Percentiles rank a stretch among this genome's conserved stretches.
Conservation (phyloP, 2,329 filamentous ascomycete genomes). For the Botrytis deweyae region DNA sequence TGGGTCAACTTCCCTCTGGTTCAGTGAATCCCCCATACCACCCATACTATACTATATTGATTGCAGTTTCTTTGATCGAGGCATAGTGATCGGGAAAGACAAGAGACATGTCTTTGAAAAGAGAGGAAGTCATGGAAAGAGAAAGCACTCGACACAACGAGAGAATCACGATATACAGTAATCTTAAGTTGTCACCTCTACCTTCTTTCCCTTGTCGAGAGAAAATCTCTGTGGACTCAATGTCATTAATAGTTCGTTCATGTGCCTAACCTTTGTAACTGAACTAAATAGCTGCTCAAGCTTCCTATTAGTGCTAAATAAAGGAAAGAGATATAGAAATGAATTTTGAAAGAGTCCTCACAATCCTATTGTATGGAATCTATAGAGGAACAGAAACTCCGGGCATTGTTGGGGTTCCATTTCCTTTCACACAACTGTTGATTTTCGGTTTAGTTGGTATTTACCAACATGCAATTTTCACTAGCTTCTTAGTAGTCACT, state of each 20-base stretch:
- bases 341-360: neutral
- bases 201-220: neutral
- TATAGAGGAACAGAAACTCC: neutral
- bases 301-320: neutral
- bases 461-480: neutral
- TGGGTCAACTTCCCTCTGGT: neutral
- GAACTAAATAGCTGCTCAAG: neutral
- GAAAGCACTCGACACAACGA: neutral
- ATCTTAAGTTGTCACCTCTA: neutral
- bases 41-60: neutral
- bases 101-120: neutral
- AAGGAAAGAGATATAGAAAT: neutral
- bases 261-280: neutral
- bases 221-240: neutral
- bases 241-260: neutral
- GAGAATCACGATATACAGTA: neutral
- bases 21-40: fast-evolving
- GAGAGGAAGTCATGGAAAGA: neutral
- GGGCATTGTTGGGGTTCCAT: no score
- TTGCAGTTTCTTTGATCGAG: neutral
- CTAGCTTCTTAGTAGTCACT: neutral
- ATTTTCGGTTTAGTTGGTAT: neutral
- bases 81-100: neutral
- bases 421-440: neutral
- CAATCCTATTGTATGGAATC: neutral